Base-by-base conservation (phyloP, 2,329 filamentous ascomycete genomes). In the Venturia carpophila region DNA sequence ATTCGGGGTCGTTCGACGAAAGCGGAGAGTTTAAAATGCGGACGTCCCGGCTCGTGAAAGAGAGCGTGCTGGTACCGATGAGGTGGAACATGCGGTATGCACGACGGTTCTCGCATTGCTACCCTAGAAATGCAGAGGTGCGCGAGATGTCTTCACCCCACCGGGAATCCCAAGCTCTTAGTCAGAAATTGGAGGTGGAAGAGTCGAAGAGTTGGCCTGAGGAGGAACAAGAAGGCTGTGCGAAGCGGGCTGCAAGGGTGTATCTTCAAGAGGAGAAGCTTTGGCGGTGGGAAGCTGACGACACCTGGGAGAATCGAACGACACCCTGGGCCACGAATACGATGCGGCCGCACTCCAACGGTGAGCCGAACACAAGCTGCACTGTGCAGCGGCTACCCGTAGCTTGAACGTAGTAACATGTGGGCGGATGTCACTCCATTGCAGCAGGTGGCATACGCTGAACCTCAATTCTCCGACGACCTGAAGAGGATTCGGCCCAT, bases 241-340 rank as follows among this genome's bases (percentile, higher is more conserved):
- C 30, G 2, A 15, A 37, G 15, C 11, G 1, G 17, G 9, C 24
- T 34, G 52, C 52, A 58, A 34, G 52, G 52, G 52, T 37, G 15
- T 34, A n/a, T 37, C 52, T 37, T n/a, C 52, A n/a, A 58, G 1
- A 15, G 27, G 27, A n/a, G 15, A 19, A 58, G 52, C n/a, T n/a
- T 15, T 58, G 52, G 52, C 52, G 52, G 52, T 58, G 27, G 52
- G 52, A 58, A 58, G 52, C 52, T 58, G 52, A 58, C 52, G 30
- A 6, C 3, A 58, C 15, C 15, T 37, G n/a, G 6, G 27, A 58
- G 7, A 58, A 19, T 58, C 15, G 52, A n/a, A 37, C 37, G 52
- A 58, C 37, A 56, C 17, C 49, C 49, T 56, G 24, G 49, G 9
- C 49, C 15, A 34, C 49, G 24, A 55, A 30, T 13, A 7, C 10